phyloP scores from a whole-genome alignment of 2,329 filamentous ascomycete species.

The Simplicillium aogashimaense region DNA sequence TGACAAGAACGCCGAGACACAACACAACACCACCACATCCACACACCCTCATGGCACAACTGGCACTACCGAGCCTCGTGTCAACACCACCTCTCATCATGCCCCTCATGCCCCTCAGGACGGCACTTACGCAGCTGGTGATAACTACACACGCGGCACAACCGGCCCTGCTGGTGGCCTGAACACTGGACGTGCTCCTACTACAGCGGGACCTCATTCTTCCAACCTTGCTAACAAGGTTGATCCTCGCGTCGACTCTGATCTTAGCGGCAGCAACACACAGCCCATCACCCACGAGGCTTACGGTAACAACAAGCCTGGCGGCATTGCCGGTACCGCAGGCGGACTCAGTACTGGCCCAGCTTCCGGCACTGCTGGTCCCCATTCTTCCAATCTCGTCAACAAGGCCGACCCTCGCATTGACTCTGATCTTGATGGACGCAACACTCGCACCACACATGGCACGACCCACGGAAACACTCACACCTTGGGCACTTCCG shows the following conservation, averaged over 20 bases:
- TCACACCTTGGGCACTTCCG: conserved; percentile 6
- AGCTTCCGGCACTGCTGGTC: conserved; percentile 12
- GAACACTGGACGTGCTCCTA: conserved; percentile 8
- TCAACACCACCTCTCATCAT: too few species aligned
- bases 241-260: conserved; percentile 42
- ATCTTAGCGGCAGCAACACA: conserved; percentile 30
- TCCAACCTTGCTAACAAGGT: conserved; percentile 34
- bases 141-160: conserved; percentile 4
- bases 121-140: conserved; percentile 3
- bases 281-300: conserved; percentile 21
- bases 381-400: conserved; percentile 30
- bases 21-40: conserved; percentile 13
- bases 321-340: conserved; percentile 5
- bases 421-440: conserved; percentile 37
- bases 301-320: conserved; percentile 17
- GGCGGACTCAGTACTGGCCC: not conserved
- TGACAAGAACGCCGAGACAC: conserved; percentile 25
- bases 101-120: too few species aligned
- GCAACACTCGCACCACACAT: conserved; percentile 5
- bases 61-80: not conserved
- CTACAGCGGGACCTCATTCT: conserved; percentile 27
- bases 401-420: conserved; percentile 46
- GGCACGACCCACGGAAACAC: conserved; percentile 4
- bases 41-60: conserved; percentile 8
- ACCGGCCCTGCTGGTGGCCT: conserved; percentile 8